A percentile compares a stretch with the other conserved stretches of the same genome.
phyloP scores from a whole-genome alignment of 305 asterid species.

The Solanum hybrid region DNA sequence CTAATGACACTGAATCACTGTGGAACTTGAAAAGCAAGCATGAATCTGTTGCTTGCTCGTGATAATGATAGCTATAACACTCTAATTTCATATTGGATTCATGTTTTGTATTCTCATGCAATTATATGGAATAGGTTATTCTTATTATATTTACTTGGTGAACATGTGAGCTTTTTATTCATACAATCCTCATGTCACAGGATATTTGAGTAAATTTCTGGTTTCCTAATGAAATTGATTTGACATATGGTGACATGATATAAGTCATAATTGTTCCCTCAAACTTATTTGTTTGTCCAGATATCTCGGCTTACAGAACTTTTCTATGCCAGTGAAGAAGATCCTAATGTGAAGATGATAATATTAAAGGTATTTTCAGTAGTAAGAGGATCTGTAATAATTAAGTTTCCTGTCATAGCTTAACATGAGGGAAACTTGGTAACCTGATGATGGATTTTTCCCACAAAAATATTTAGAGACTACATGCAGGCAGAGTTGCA shows the following conservation, averaged over 20 bases:
- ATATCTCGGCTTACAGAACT: slow-evolving; percentile 57
- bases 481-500: no score
- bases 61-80: no score
- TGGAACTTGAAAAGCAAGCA: not conserved
- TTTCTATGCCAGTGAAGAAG: slow-evolving; percentile 41
- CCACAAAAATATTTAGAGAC: not conserved
- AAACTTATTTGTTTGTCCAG: not conserved
- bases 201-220: not conserved
- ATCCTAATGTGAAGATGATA: slow-evolving; percentile 53
- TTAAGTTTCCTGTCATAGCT: not conserved
- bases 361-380: slow-evolving; percentile 49
- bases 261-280: not conserved
- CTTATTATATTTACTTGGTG: not conserved
- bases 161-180: not conserved
- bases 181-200: not conserved
- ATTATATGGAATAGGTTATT: not conserved
- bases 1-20: not conserved
- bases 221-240: not conserved
- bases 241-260: not conserved
- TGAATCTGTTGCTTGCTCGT: not conserved
- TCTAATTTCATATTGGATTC: not conserved
- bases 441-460: not conserved
- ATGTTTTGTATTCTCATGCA: not conserved
- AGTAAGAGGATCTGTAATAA: not conserved
- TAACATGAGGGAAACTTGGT: not conserved